Base-by-base conservation (phyloP, 306 rosid species). In the Fagus crenata region DNA sequence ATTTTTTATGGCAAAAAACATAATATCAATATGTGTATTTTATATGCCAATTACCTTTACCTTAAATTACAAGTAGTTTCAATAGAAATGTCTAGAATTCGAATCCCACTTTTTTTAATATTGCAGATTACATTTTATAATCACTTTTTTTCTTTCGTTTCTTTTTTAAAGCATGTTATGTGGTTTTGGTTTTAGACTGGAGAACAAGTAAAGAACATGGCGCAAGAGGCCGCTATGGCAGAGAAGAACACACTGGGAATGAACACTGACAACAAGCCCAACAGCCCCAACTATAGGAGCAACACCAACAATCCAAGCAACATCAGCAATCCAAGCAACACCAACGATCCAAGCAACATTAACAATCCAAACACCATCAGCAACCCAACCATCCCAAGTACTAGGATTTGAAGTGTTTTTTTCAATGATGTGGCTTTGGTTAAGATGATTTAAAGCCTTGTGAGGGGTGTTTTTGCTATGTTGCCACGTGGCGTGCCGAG, bases 191-290 rank as follows among this genome's bases (percentile, higher is more conserved):
- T 11, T 63, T 46, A 75, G 79, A 75, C 79, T 6, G 79, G 79
- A 46, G 73, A 64, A 63, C 72, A 75, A 65, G 64, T 49, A 9
- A 63, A 75, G 42, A 35, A 22, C 73, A 67, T 75, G 41, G 79
- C 79, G 67, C 63, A 75, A 64, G 72, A 53, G 51, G 79, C 73
- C 51, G 53, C 53, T 9, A 53, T 14, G 39, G 53, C 53, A 46
- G 79, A 49, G 6, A 75, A 75, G 53, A 17, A 49, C 22, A 75
- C 53, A 15, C 15, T 75, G 72, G 79, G 79, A 37, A 46, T 75
- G 73, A 80, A 76, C 72, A 58, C 64, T 17, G 72, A 77, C 41
- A 46, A 4, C 51, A n/a, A n/a, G n/a, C 51, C 51, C 51, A 46
- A 46, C 51, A 46, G 51, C 51, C 7, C 51, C 49, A 43, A 7